phyloP scores from a whole-genome alignment of 345 rosid species.

The Salix purpurea region DNA sequence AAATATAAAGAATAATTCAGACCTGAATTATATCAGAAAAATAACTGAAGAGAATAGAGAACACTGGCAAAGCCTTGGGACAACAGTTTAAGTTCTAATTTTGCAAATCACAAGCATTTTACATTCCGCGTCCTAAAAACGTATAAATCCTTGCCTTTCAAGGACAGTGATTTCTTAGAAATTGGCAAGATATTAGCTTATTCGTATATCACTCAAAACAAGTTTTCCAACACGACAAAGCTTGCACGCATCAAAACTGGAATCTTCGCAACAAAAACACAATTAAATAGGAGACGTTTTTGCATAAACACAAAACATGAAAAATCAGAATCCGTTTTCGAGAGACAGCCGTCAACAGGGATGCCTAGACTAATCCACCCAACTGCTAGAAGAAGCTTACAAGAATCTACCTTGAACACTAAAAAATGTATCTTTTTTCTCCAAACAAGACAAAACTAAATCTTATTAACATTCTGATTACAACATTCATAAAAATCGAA shows the following conservation, averaged over 20 bases:
- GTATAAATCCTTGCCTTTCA: neutral
- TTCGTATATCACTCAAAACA: neutral
- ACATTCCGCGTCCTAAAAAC: no score
- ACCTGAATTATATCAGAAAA: neutral
- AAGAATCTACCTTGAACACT: neutral
- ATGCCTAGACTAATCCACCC: neutral
- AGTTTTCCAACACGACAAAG: neutral
- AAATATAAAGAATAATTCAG: neutral
- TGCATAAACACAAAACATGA: neutral
- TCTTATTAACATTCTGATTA: neutral
- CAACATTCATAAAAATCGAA: neutral
- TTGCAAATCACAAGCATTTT: neutral
- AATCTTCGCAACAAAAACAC: neutral
- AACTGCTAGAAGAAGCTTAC: neutral
- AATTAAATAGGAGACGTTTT: neutral
- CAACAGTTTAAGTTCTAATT: neutral
- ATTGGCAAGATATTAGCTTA: neutral
- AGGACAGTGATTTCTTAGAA: neutral
- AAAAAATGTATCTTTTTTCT: neutral
- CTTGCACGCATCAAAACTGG: neutral
- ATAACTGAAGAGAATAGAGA: neutral
- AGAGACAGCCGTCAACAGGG: neutral
- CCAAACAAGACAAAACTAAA: neutral
- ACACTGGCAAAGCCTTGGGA: neutral
- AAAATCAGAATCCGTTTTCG: neutral